A percentile compares a stretch with the other conserved stretches of the same genome.
These are phyloP conservation scores for Serendipita sp. DNA, from an alignment of 1,284 basidiomycete species.

Conservation along the genomic window DNA sequence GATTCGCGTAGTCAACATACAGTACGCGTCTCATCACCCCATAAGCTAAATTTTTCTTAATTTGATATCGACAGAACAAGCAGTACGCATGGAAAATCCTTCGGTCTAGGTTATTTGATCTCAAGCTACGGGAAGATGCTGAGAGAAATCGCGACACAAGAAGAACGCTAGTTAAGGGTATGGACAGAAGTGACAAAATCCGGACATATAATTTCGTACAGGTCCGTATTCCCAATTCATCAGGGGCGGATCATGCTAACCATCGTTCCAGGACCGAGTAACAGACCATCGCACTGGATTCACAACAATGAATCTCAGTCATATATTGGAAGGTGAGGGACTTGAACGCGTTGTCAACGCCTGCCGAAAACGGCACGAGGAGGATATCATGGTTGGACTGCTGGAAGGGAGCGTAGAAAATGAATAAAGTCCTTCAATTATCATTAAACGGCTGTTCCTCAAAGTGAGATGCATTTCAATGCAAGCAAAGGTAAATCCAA, in stretches of 20 bases:
- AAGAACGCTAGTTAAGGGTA: conserved; percentile 59
- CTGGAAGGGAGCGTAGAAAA: conserved; percentile 21
- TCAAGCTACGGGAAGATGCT: conserved; percentile 56
- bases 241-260: not conserved
- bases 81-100: conserved; percentile 81
- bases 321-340: conserved; percentile 68
- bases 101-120: conserved; percentile 67
- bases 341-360: conserved; percentile 50
- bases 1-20: conserved; percentile 94
- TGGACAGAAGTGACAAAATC: conserved; percentile 82
- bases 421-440: too few species aligned
- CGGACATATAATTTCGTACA: conserved; percentile 88
- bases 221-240: conserved; percentile 24
- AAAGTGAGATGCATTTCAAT: too few species aligned
- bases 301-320: conserved; percentile 57
- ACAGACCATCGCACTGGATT: conserved; percentile 83
- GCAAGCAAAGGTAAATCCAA: too few species aligned
- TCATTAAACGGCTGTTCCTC: too few species aligned
- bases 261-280: conserved; percentile 53
- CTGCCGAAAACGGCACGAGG: conserved; percentile 49
- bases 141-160: conserved; percentile 56
- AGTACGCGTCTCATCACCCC: conserved; percentile 27
- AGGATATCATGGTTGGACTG: conserved; percentile 53
- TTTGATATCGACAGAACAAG: conserved; percentile 46
- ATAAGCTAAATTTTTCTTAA: not conserved